Percentiles rank a stretch among this genome's conserved stretches.
phyloP scores from a whole-genome alignment of 2,329 filamentous ascomycete genomes.

The Monilinia polystroma region DNA sequence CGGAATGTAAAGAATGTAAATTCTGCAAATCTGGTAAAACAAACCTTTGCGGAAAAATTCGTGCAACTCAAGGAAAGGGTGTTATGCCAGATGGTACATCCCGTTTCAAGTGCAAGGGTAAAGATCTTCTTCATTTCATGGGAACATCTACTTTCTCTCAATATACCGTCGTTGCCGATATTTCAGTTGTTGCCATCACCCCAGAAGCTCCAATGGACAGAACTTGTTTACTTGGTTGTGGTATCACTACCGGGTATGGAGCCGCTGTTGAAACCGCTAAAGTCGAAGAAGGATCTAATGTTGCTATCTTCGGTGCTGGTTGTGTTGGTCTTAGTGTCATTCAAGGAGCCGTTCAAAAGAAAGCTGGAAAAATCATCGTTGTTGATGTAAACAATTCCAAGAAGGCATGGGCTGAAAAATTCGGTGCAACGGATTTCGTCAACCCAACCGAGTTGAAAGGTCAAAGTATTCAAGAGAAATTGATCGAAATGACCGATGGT shows the following conservation, averaged over 20 bases:
- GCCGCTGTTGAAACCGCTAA: conserved; percentile 91
- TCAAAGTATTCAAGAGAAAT: conserved; percentile 84
- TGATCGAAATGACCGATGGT: conserved; percentile 96
- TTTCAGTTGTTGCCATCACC: conserved; percentile 93
- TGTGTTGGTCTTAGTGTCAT: conserved; percentile 95
- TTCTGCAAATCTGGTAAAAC: conserved; percentile 99
- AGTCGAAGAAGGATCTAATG: conserved; percentile 83
- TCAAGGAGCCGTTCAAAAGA: conserved; percentile 75
- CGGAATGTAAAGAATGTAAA: conserved; percentile 97
- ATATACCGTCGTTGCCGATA: conserved; percentile 97
- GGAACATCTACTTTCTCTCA: conserved; percentile 98
- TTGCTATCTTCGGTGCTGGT: conserved; percentile 92
- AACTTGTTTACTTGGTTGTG: conserved; percentile 92
- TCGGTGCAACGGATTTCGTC: conserved; percentile 94
- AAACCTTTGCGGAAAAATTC: conserved; percentile 98
- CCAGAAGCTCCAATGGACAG: conserved; percentile 91
- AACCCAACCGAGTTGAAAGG: conserved; percentile 79
- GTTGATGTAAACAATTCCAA: conserved; percentile 84
- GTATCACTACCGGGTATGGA: conserved; percentile 97
- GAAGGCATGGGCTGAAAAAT: conserved; percentile 90
- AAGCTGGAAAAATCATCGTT: conserved; percentile 53
- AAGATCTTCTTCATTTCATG: conserved; percentile 98
- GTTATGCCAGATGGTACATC: conserved; percentile 97
- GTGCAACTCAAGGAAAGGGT: conserved; percentile 91
- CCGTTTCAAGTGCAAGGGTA: conserved; percentile 91